These are phyloP conservation scores for Rhynchosporium agropyri DNA, from an alignment of 2,329 filamentous ascomycete species.

Conservation along the genomic window DNA sequence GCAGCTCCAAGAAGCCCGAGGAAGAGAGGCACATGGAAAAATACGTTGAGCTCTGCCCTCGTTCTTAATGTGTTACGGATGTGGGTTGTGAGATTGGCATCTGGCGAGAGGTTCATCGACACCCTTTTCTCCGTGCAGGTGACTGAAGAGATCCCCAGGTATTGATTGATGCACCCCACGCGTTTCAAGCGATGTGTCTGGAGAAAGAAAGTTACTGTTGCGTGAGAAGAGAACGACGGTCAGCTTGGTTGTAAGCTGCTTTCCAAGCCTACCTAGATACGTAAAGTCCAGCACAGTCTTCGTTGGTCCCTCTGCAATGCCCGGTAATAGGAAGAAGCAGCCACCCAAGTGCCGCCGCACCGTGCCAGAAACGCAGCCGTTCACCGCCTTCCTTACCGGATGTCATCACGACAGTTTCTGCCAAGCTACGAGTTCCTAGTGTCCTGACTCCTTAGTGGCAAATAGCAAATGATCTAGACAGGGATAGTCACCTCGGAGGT, in stretches of 20 bases:
- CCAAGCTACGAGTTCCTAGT: background rate
- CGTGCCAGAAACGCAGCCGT: no score
- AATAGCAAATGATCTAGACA: background rate
- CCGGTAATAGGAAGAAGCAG: no score
- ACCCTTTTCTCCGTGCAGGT: background rate
- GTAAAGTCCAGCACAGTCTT: no score
- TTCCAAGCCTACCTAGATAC: no score
- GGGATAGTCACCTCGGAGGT: constrained; percentile 3
- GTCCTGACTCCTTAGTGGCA: background rate
- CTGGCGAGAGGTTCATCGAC: background rate
- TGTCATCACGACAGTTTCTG: no score
- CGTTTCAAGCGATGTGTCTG: background rate
- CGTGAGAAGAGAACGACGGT: constrained; percentile 8
- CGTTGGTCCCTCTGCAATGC: no score
- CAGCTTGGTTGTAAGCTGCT: no score
- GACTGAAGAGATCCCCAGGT: constrained; percentile 1
- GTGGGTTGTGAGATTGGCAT: constrained; percentile 1
- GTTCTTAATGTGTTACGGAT: background rate
- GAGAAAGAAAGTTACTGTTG: constrained; percentile 5
- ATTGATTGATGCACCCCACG: constrained; percentile 1
- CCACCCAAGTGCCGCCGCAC: no score
- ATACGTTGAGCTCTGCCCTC: background rate
- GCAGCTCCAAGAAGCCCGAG: background rate
- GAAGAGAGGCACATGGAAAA: constrained; percentile 7
- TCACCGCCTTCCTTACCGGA: no score